Conservation (phyloP, 1,284 basidiomycete genomes). For the Grifola frondosa region DNA sequence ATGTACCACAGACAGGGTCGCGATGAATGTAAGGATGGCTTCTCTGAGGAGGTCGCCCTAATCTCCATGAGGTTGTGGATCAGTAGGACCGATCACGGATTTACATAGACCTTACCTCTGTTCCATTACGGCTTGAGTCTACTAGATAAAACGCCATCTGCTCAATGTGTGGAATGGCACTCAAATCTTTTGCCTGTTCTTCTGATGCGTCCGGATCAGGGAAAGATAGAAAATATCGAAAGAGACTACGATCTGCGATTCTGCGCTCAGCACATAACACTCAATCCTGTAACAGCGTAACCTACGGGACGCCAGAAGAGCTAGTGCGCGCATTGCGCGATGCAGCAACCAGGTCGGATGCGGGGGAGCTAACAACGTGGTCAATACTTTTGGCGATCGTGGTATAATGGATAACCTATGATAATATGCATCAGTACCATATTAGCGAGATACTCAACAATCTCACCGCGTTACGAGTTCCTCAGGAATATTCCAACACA, state of each 20-base stretch:
- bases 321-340: constrained; percentile 46
- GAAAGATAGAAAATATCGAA: constrained; percentile 38
- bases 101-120: constrained; percentile 53
- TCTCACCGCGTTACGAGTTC: constrained; percentile 45
- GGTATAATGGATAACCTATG: constrained; percentile 43
- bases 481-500: constrained; percentile 49
- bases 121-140: constrained; percentile 40
- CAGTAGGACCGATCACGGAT: constrained; percentile 8
- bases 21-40: constrained; percentile 54
- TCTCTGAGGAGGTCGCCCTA: constrained; percentile 45
- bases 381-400: constrained; percentile 40
- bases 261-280: neutral
- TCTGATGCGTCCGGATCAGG: constrained; percentile 20
- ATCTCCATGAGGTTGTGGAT: neutral
- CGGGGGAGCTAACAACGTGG: constrained; percentile 46
- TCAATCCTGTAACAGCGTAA: constrained; percentile 1
- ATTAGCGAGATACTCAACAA: neutral
- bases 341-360: constrained; percentile 53
- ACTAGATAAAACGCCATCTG: constrained; percentile 50
- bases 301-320: constrained; percentile 58
- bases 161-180: constrained; percentile 49
- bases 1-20: constrained; percentile 53
- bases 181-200: constrained; percentile 24
- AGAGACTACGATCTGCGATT: constrained; percentile 37
- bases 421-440: constrained; percentile 1